Evolutionary conservation across 2,329 filamentous ascomycete species (phyloP).

Genomic region (Claviceps purpurea): DNA sequence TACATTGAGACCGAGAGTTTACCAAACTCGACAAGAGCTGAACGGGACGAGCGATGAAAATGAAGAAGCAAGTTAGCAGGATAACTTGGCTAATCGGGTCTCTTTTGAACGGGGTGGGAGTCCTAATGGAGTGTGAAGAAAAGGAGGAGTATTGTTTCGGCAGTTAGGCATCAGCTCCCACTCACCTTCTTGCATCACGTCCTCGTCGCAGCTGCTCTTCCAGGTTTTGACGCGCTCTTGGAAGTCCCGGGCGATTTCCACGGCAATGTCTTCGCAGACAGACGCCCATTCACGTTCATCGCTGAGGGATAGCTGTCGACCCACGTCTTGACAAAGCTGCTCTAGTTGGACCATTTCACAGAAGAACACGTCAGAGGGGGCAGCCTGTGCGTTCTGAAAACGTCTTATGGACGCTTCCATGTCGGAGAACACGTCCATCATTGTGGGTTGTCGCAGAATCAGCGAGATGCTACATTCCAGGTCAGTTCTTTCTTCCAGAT

Average conservation of each 20-base stretch:
- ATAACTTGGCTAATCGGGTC: neutral
- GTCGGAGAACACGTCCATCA: slow-evolving; percentile 1
- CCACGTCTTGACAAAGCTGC: neutral
- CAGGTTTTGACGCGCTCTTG: neutral
- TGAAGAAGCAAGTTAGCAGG: neutral
- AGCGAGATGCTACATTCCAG: neutral
- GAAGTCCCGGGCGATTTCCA: neutral
- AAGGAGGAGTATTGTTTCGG: no score
- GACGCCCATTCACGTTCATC: neutral
- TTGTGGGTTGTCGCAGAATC: neutral
- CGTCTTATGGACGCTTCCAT: neutral
- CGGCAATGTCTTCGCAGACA: neutral
- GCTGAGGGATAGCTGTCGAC: neutral
- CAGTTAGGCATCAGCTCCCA: neutral
- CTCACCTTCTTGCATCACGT: slow-evolving; percentile 1
- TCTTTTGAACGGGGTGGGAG: no score
- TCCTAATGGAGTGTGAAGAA: no score
- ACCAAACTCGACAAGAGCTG: slow-evolving; percentile 2
- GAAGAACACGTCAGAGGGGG: slow-evolving; percentile 2
- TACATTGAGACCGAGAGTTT: slow-evolving; percentile 1
- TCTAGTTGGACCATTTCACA: slow-evolving; percentile 3
- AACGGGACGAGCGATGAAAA: neutral
- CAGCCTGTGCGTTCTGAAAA: neutral
- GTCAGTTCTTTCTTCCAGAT: neutral
- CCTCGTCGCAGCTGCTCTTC: neutral